phyloP scores from a whole-genome alignment of 352 stramenopile species.

The Phytophthora vignae region DNA sequence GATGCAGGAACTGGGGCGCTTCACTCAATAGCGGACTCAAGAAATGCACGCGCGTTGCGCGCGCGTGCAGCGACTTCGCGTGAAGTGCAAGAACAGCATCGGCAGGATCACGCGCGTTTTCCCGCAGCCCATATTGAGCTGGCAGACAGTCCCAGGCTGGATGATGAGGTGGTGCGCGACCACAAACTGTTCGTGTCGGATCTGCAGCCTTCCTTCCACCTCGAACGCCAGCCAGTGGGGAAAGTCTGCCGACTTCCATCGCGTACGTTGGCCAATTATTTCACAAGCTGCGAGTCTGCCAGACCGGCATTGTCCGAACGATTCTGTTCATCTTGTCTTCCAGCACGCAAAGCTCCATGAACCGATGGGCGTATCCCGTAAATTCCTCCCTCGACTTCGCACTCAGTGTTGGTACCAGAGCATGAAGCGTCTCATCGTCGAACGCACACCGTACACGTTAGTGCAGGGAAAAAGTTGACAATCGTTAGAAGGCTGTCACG shows the following conservation, averaged over 20 bases:
- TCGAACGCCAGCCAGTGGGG: slow-evolving; percentile 91
- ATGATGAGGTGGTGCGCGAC: slow-evolving; percentile 78
- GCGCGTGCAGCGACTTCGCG: slow-evolving; percentile 16
- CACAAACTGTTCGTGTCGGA: slow-evolving; percentile 82
- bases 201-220: slow-evolving; percentile 81
- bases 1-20: slow-evolving; percentile 71
- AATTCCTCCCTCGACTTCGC: slow-evolving; percentile 17
- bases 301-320: slow-evolving; percentile 5
- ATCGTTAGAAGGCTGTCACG: slow-evolving; percentile 25
- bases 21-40: slow-evolving; percentile 69
- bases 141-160: slow-evolving; percentile 67
- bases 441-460: slow-evolving; percentile 53
- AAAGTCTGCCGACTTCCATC: slow-evolving; percentile 61
- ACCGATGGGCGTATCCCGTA: slow-evolving; percentile 23
- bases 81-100: slow-evolving; percentile 88
- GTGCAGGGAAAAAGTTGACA: slow-evolving; percentile 33
- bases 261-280: slow-evolving; percentile 57
- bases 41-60: slow-evolving; percentile 72
- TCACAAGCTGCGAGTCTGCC: slow-evolving; percentile 43
- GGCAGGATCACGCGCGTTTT: slow-evolving; percentile 90
- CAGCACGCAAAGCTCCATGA: slow-evolving; percentile 76
- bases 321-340: slow-evolving; percentile 79
- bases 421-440: slow-evolving; percentile 42
- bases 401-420: slow-evolving; percentile 38
- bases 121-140: slow-evolving; percentile 90